Base-by-base conservation (phyloP, 75 land plant species). In the Cupressus sempervirens region DNA sequence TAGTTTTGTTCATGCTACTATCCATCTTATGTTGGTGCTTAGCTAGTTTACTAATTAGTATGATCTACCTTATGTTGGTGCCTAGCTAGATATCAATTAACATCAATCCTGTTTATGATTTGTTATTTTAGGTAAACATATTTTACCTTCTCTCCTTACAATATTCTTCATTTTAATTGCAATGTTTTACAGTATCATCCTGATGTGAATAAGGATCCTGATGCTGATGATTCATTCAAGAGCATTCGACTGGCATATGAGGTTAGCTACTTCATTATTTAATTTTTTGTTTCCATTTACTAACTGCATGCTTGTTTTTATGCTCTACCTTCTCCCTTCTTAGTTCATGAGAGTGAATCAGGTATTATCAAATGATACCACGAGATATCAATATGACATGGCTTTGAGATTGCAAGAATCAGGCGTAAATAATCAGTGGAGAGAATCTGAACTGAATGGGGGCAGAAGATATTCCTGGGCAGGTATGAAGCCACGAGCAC, bases 181-280 rank as follows among this genome's bases (percentile, higher is more conserved):
- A 73, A 45, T 80, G 52, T 9, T 84, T 81, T 90, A 84, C 95
- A 95, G 97, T 94, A 92, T 84, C 97, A 95, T 90, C 97, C 97
- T 85, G 97, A 95, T 94, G 97, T 95, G 88, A 91, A 89, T 87
- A 95, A 92, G 86, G 92, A 90, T 53, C 82, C 84, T 77, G 88
- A 86, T 77, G 92, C 95, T 67, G 82, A 80, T 67, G 92, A 92
- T 74, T 84, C 83, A 6, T 95, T 95, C 88, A 95, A 92, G 89
- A 93, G 89, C 88, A 91, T 95, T 82, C 91, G 90, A 35, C 87
- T 46, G 56, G 97, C 97, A 72, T 95, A 95, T 88, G 97, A 95
- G 92, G 97, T 95, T 80, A 86, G 85, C n/a, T 82, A 58, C 16
- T 70, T 20, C 67, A 20, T 16, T 53, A 67, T n/a, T 83, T 34